Base-by-base conservation (phyloP, 768 basidiomycete species). In the Hortiboletus flavorubellus region DNA sequence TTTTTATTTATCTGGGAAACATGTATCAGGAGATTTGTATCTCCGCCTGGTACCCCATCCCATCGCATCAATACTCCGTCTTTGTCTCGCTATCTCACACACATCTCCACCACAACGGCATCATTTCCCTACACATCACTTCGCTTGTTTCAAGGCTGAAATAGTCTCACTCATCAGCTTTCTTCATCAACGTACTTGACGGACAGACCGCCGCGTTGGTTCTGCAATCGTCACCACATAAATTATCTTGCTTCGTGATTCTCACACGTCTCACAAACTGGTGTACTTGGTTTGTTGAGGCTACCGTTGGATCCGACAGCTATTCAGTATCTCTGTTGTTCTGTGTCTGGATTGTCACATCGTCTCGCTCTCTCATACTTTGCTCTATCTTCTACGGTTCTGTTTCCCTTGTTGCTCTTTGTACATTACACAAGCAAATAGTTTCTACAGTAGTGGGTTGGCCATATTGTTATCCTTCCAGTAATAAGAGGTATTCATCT, bases 391-490 rank as follows among this genome's bases (percentile, higher is more conserved):
- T 54, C 43, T 43, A 40, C 47, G 61, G 44, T 62, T 62, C 49
- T 49, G 49, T 46, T 42, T 54, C 59, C 38, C 65, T 44, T 67
- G 55, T 65, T 58, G 63, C 54, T 66, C 61, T 70, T 60, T 68
- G 68, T 71, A 71, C 67, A 73, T 72, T 75, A 73, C 71, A 74
- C 72, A 68, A 65, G 72, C 74, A 76, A 70, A 71, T 73, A 69
- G 64, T 76, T 73, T 75, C 73, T 80, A 77, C 74, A 70, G 68
- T 75, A 77, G 75, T 80, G 76, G 78, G 76, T 75, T 76, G 78
- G 73, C 74, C 77, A 72, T 83, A 82, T 80, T 75, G 75, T 82
- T 83, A 82, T 83, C 75, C 64, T 75, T 77, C 76, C 69, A 73
- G 75, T 83, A 83, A 83, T 82, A 74, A 74, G 75, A 64, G 68